Base-by-base conservation (phyloP, 2,329 filamentous ascomycete species). In the Rutstroemia sp. region DNA sequence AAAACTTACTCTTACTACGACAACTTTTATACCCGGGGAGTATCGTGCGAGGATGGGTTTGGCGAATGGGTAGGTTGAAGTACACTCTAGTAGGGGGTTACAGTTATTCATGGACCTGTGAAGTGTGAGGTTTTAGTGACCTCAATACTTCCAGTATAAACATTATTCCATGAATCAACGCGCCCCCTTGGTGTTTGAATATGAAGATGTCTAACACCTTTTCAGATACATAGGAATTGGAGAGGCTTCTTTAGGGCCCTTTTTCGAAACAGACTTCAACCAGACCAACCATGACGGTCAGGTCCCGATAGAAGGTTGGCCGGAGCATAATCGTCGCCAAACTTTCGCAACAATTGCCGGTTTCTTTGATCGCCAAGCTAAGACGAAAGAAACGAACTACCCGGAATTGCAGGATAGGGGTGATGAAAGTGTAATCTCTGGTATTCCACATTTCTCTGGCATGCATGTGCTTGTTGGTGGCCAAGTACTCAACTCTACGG, bases 271-370 rank as follows among this genome's bases (percentile, higher is more conserved):
- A 19, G 61, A 63, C 40, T 25, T 57, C 48, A 64, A 63, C 27
- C 46, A 60, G 25, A 61, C 59, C 12, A 57, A 63, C 39, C 50
- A 30, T 1, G 49, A 60, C 14, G 59, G 57, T 17, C 42, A 57
- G 38, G 47, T 57, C 17, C 44, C 52, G 12, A 60, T 52, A 8
- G 78, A 77, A 58, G 85, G 84, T 4, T 89, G 86, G 86, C 86
- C 86, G 5, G 72, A 88, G 2, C 85, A 80, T 67, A 79, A 80
- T 56, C 72, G 76, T 25, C 75, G 86, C 21, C 83, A 87, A 67
- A 79, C 80, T 0, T 88, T 88, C 65, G 81, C 81, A 0, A 87
- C 84, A 0, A 78, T 89, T 39, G 78, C 81, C 4, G 86, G 85
- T 1, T 88, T 89, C 65, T 88, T 78, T 69, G 79, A 87, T 60